Percentiles rank a stretch among this genome's conserved stretches.
These are phyloP conservation scores for Calonectria ilicicola DNA, from an alignment of 2,329 filamentous ascomycete species.

Conservation along the genomic window DNA sequence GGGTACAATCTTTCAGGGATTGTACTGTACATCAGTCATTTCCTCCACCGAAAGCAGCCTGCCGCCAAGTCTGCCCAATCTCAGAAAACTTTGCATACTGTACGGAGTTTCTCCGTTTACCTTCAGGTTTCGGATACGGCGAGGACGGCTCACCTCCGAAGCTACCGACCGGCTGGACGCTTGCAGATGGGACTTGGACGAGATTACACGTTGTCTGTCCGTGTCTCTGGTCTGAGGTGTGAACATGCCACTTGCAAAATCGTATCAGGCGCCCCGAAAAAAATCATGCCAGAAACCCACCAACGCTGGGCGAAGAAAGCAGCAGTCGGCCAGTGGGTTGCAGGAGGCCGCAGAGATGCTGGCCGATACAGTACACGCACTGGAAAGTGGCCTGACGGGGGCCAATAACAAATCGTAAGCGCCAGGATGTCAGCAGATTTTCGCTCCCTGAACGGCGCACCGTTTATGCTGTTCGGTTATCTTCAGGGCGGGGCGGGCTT, in stretches of 20 bases:
- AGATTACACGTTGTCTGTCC: neutral
- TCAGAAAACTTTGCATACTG: neutral
- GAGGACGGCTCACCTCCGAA: neutral
- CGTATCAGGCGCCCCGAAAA: constrained; percentile 23
- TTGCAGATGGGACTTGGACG: neutral
- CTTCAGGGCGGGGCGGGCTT: neutral
- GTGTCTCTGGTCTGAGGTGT: constrained; percentile 18
- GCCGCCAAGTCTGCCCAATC: neutral
- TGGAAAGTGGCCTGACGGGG: constrained; percentile 21
- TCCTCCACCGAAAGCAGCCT: neutral
- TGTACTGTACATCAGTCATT: neutral
- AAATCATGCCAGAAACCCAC: constrained; percentile 25
- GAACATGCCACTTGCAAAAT: constrained; percentile 15
- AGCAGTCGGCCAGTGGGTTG: neutral
- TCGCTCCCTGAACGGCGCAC: constrained; percentile 1
- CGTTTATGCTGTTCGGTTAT: constrained; percentile 17
- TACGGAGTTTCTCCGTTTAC: neutral
- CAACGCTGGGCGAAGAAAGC: neutral
- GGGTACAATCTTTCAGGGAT: no score
- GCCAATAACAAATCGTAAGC: constrained; percentile 24
- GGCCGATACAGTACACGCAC: constrained; percentile 1
- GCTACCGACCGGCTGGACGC: neutral
- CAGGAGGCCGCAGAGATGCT: neutral
- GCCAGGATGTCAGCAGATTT: constrained; percentile 25
- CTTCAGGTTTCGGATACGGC: neutral